These are phyloP conservation scores for Fraxinus paxiana DNA, from an alignment of 305 asterid species.

Conservation along the genomic window DNA sequence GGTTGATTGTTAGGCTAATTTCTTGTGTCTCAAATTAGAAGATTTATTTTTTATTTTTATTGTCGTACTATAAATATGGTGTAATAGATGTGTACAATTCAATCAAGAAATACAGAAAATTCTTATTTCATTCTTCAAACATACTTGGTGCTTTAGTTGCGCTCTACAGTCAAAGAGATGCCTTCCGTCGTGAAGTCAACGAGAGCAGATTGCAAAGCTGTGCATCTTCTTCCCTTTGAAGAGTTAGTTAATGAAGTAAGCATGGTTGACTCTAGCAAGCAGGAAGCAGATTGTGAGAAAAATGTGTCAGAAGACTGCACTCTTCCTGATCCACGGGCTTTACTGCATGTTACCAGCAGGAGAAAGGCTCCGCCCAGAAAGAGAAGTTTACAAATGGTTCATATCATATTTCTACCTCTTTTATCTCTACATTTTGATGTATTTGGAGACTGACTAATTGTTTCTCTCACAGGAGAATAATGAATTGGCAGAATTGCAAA, in stretches of 20 bases:
- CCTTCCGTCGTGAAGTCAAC: constrained; percentile 47
- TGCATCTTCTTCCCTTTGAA: constrained; percentile 67
- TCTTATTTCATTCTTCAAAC: background rate
- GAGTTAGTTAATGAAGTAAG: constrained; percentile 56
- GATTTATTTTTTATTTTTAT: no score
- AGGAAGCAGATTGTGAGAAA: constrained; percentile 36
- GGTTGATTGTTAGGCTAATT: background rate
- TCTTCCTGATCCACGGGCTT: constrained; percentile 63
- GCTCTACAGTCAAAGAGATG: constrained; percentile 40
- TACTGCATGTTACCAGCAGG: constrained; percentile 84
- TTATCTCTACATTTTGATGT: constrained; percentile 10
- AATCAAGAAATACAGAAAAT: background rate
- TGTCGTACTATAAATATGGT: no score
- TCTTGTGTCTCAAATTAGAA: no score
- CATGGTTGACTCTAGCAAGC: constrained; percentile 29
- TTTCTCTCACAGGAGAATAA: constrained; percentile 53
- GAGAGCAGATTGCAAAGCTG: constrained; percentile 31
- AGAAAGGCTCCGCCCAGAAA: constrained; percentile 59
- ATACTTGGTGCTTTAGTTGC: constrained; percentile 47
- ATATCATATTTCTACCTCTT: constrained; percentile 17
- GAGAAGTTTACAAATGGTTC: constrained; percentile 64
- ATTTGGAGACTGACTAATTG: constrained; percentile 18
- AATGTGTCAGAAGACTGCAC: constrained; percentile 39
- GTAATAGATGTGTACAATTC: background rate
- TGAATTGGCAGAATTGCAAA: constrained; percentile 46